Conservation (phyloP, 352 stramenopile genomes). For the Globisporangium cystogenes region DNA sequence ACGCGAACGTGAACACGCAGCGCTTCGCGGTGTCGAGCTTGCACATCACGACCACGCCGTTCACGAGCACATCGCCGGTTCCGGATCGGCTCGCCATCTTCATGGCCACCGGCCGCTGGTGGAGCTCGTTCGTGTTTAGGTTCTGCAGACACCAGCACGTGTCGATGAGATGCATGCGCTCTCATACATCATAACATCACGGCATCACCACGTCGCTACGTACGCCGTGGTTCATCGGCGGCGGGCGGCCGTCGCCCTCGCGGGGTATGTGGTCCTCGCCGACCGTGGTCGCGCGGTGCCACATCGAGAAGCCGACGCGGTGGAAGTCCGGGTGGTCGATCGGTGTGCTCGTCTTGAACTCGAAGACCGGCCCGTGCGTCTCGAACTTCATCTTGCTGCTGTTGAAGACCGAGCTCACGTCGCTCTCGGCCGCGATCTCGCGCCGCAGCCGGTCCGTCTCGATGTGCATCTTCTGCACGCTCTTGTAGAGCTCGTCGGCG, state of each 20-base stretch:
- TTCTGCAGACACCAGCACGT: neutral
- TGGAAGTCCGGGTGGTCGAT: conserved; percentile 7
- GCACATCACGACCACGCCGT: conserved; percentile 4
- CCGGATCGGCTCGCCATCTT: neutral
- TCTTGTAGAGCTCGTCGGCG: conserved; percentile 2
- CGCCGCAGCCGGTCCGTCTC: conserved; percentile 6
- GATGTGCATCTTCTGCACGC: conserved; percentile 9
- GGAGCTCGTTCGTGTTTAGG: neutral
- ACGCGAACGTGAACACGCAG: conserved; percentile 10
- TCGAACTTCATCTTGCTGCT: conserved; percentile 7
- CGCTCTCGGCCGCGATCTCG: conserved; percentile 2
- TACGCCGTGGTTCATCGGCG: neutral
- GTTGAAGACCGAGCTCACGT: conserved; percentile 5
- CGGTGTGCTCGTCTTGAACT: conserved; percentile 12
- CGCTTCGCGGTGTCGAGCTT: conserved; percentile 5
- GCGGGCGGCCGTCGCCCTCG: neutral
- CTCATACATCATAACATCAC: neutral
- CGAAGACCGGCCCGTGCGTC: conserved; percentile 7
- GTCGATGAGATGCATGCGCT: too few relatives aligned
- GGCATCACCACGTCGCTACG: too few relatives aligned
- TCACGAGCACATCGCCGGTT: neutral
- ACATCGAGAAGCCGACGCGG: conserved; percentile 2
- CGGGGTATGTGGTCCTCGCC: neutral
- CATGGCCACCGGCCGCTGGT: neutral
- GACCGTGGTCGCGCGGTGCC: neutral